Evolutionary conservation across 2,329 filamentous ascomycete species (phyloP).

Genomic region (Fusarium sp.): DNA sequence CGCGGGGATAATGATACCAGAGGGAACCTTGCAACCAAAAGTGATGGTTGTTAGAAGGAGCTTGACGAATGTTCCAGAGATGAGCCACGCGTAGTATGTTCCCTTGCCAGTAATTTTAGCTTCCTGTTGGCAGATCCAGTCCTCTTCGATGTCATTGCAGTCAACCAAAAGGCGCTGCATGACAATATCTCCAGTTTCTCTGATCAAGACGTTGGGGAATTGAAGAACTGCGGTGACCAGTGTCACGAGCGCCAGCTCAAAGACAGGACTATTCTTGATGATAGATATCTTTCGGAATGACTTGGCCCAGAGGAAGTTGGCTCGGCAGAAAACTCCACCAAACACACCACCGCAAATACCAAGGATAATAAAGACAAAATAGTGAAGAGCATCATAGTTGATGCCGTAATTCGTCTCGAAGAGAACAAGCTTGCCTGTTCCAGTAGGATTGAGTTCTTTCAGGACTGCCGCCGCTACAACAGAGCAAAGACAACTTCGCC

Average conservation of each 20-base stretch:
- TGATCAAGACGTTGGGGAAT: slow-evolving; percentile 22
- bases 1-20: slow-evolving; percentile 29
- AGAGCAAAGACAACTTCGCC: slow-evolving; percentile 28
- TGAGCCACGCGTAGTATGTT: slow-evolving; percentile 25
- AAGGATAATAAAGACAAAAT: slow-evolving; percentile 18
- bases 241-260: slow-evolving; percentile 14
- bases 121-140: slow-evolving; percentile 34
- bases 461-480: slow-evolving; percentile 27
- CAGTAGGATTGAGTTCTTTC: slow-evolving; percentile 26
- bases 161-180: slow-evolving; percentile 28
- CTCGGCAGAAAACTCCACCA: slow-evolving; percentile 25
- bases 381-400: slow-evolving; percentile 29
- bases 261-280: slow-evolving; percentile 24
- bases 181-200: slow-evolving; percentile 34
- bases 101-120: slow-evolving; percentile 13
- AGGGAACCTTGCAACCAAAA: slow-evolving; percentile 35
- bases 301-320: slow-evolving; percentile 28
- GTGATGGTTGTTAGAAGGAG: slow-evolving; percentile 28
- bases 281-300: slow-evolving; percentile 14
- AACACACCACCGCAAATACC: slow-evolving; percentile 22
- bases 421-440: slow-evolving; percentile 27
- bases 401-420: slow-evolving; percentile 38
- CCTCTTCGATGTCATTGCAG: slow-evolving; percentile 10
- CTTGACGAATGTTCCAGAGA: slow-evolving; percentile 29
- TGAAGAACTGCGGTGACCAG: slow-evolving; percentile 18